Conservation (phyloP, 2,329 filamentous ascomycete species). For the Aspergillus quadricinctus region DNA sequence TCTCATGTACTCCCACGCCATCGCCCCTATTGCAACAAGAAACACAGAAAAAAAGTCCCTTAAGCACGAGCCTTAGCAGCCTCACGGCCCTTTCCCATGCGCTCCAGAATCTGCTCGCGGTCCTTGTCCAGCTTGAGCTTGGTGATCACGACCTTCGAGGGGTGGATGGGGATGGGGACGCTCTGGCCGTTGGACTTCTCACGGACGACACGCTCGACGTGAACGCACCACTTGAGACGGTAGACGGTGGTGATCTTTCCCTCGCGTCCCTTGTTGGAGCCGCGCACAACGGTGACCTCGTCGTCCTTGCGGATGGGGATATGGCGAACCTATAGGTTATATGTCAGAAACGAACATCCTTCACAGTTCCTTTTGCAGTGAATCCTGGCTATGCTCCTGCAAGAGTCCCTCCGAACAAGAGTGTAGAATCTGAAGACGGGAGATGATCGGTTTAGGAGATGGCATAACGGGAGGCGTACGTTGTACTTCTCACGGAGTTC, state of each 20-base stretch:
- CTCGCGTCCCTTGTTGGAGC: slow-evolving; percentile 94
- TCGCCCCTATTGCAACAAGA: slow-evolving; percentile 14
- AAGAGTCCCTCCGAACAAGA: neutral
- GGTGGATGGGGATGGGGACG: slow-evolving; percentile 89
- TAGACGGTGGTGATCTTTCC: slow-evolving; percentile 98
- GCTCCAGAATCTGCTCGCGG: slow-evolving; percentile 46
- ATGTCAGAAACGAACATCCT: slow-evolving; percentile 1
- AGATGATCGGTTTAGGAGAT: slow-evolving; percentile 3
- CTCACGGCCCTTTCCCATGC: slow-evolving; percentile 42
- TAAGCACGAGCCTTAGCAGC: slow-evolving; percentile 4
- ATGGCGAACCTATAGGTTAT: slow-evolving; percentile 67
- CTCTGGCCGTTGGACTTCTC: slow-evolving; percentile 97
- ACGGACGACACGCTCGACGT: slow-evolving; percentile 92
- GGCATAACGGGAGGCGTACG: slow-evolving; percentile 54
- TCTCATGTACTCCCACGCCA: slow-evolving; percentile 14
- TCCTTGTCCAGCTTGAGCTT: slow-evolving; percentile 84
- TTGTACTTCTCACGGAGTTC: slow-evolving; percentile 99
- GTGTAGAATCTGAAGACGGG: neutral
- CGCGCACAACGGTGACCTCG: slow-evolving; percentile 88
- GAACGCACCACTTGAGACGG: slow-evolving; percentile 95
- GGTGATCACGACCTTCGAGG: slow-evolving; percentile 96
- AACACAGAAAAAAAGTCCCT: slow-evolving; percentile 3
- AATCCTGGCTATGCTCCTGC: neutral
- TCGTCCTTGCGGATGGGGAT: slow-evolving; percentile 98
- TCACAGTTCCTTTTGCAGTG: neutral